Evolutionary conservation across 164 flowering plant species (phyloP).

Genomic region (Berberis thunbergii): DNA sequence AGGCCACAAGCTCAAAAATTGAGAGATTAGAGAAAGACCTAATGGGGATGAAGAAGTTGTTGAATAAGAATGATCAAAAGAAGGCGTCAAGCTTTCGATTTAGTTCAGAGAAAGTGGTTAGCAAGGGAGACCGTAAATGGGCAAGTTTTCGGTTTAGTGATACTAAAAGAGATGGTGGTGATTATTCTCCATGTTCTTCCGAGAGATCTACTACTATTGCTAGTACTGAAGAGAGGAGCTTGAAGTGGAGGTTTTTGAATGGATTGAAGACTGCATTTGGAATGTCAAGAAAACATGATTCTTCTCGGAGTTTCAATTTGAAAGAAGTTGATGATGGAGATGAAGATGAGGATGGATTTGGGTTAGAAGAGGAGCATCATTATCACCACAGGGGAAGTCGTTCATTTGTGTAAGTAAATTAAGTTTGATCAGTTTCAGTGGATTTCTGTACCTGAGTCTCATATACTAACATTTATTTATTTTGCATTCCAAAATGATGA

Average conservation of each 20-base stretch:
- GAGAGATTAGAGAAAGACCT: slow-evolving; percentile 55
- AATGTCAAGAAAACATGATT: slow-evolving; percentile 10
- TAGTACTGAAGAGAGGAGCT: slow-evolving; percentile 13
- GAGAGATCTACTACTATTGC: slow-evolving; percentile 5
- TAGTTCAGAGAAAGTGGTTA: slow-evolving; percentile 18
- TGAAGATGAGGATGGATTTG: too few species aligned
- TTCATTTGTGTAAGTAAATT: not conserved
- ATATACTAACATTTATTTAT: too few species aligned
- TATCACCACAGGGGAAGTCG: not conserved
- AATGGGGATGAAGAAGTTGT: slow-evolving; percentile 41
- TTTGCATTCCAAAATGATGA: too few species aligned
- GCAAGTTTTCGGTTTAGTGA: slow-evolving; percentile 5
- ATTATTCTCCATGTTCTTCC: slow-evolving; percentile 6
- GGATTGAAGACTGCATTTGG: slow-evolving; percentile 51
- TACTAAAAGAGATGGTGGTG: not conserved
- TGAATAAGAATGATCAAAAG: slow-evolving; percentile 20
- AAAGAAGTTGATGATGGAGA: slow-evolving; percentile 8
- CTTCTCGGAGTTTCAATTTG: slow-evolving; percentile 1
- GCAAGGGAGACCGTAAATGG: slow-evolving; percentile 24
- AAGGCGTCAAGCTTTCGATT: slow-evolving; percentile 38
- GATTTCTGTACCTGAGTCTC: not conserved
- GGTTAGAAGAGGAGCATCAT: not conserved
- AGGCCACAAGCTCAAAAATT: slow-evolving; percentile 47
- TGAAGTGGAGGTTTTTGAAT: slow-evolving; percentile 34
- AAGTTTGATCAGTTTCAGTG: not conserved